Evolutionary conservation across 1,139 yeast genomes (phyloP).

Genomic region (Pichia sp.): DNA sequence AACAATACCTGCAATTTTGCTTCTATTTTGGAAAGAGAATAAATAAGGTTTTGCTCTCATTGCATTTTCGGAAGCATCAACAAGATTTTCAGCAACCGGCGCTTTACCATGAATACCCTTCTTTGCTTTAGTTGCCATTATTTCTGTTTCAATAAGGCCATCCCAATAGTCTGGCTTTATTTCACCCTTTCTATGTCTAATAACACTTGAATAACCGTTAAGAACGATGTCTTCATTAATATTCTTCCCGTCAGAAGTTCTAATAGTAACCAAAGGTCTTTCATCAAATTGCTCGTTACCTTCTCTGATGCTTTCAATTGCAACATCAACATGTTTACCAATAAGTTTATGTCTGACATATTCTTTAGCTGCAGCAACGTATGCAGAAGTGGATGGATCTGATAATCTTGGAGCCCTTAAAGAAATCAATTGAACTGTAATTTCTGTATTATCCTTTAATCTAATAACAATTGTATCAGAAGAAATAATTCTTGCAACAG

Average conservation of each 20-base stretch:
- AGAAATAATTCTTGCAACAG: conserved; percentile 54
- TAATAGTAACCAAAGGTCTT: conserved; percentile 57
- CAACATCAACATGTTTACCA: conserved; percentile 59
- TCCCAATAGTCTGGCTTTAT: conserved; percentile 80
- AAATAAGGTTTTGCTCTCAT: conserved; percentile 70
- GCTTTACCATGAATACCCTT: conserved; percentile 60
- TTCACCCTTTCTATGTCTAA: conserved; percentile 68
- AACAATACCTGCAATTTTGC: conserved; percentile 58
- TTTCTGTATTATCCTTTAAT: conserved; percentile 42
- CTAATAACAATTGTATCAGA: conserved; percentile 62
- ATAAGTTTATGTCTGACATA: conserved; percentile 61
- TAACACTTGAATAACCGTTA: conserved; percentile 71
- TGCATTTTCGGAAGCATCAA: conserved; percentile 73
- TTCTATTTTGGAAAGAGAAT: conserved; percentile 62
- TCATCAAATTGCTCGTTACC: conserved; percentile 59
- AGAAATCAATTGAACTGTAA: conserved; percentile 68
- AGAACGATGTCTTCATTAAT: conserved; percentile 57
- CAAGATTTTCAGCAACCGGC: conserved; percentile 54
- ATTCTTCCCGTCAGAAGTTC: conserved; percentile 43
- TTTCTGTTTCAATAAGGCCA: conserved; percentile 63
- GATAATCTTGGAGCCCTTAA: conserved; percentile 64
- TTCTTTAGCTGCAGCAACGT: conserved; percentile 63
- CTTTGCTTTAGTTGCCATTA: conserved; percentile 47
- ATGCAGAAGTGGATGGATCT: conserved; percentile 53
- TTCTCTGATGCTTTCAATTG: conserved; percentile 61